Evolutionary conservation across 1,284 basidiomycete species (phyloP).

Genomic region (Chondrostereum purpureum): DNA sequence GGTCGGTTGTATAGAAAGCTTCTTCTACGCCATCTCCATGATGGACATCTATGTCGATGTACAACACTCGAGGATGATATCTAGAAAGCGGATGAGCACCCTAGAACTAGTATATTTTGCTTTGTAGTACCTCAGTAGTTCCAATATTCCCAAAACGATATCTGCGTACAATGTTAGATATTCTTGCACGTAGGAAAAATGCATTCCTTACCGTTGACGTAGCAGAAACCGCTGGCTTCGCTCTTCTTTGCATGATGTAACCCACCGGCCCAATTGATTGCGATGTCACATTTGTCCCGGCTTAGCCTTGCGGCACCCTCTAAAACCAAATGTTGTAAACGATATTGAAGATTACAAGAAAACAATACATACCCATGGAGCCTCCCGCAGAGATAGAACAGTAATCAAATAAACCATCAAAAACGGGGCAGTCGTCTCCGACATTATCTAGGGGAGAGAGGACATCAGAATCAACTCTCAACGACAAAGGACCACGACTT

Average conservation of each 20-base stretch:
- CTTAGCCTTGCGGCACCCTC: conserved; percentile 96
- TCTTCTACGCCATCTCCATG: conserved; percentile 99
- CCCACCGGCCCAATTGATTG: conserved; percentile 98
- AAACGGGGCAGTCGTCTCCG: conserved; percentile 94
- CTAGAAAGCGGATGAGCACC: conserved; percentile 30
- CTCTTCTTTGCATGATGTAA: conserved; percentile 98
- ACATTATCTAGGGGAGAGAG: conserved; percentile 33
- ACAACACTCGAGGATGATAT: conserved; percentile 92
- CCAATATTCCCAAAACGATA: conserved; percentile 95
- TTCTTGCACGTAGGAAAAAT: conserved; percentile 4
- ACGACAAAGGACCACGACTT: conserved; percentile 19
- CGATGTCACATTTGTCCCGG: conserved; percentile 97
- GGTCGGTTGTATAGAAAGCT: conserved; percentile 97
- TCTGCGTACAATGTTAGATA: conserved; percentile 42
- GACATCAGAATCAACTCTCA: conserved; percentile 1
- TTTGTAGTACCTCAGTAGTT: conserved; percentile 77
- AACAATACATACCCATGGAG: conserved; percentile 77
- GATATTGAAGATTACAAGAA: conserved; percentile 1
- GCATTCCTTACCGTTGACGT: conserved; percentile 77
- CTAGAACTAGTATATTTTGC: not conserved
- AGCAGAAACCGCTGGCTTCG: conserved; percentile 98
- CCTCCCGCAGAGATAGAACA: conserved; percentile 98
- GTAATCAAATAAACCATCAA: conserved; percentile 97
- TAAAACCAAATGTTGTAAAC: conserved; percentile 24
- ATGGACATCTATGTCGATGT: conserved; percentile 99